Evolutionary conservation across 2,329 filamentous ascomycete species (phyloP).

Genomic region (Pestalotiopsis sp.): DNA sequence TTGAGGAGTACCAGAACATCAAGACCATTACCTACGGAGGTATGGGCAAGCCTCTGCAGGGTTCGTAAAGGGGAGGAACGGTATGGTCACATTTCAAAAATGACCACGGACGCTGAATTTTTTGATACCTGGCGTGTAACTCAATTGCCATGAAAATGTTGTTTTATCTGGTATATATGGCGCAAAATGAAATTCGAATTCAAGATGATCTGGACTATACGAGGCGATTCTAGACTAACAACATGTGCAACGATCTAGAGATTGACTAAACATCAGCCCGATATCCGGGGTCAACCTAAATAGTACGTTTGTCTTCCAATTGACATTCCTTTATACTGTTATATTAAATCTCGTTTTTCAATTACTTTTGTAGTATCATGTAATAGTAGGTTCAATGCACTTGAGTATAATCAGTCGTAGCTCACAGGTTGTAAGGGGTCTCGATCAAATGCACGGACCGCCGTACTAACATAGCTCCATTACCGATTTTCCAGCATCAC

Average conservation of each 20-base stretch:
- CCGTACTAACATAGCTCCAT: conserved; percentile 2
- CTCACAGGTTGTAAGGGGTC: background rate
- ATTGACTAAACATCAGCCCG: too few relatives aligned
- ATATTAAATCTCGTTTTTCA: too few relatives aligned
- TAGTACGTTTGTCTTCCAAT: too few relatives aligned
- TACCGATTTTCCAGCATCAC: conserved; percentile 12
- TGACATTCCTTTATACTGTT: too few relatives aligned
- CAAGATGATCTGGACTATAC: too few relatives aligned
- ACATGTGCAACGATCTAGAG: too few relatives aligned
- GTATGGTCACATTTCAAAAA: background rate
- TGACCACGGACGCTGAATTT: background rate
- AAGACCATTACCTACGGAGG: conserved; percentile 65
- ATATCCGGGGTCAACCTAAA: too few relatives aligned
- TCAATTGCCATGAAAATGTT: background rate
- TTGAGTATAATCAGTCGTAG: background rate
- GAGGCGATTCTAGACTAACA: too few relatives aligned
- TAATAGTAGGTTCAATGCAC: too few relatives aligned
- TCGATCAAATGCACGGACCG: background rate
- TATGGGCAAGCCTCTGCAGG: conserved; percentile 58
- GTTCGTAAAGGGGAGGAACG: conserved; percentile 20
- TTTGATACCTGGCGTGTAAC: conserved; percentile 3
- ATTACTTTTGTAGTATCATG: too few relatives aligned
- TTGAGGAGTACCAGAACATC: conserved; percentile 74
- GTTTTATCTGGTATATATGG: background rate
- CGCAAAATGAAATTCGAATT: background rate